Base-by-base conservation (phyloP, 371 early-diverging fungal genomes). In the Mortierella sp. region DNA sequence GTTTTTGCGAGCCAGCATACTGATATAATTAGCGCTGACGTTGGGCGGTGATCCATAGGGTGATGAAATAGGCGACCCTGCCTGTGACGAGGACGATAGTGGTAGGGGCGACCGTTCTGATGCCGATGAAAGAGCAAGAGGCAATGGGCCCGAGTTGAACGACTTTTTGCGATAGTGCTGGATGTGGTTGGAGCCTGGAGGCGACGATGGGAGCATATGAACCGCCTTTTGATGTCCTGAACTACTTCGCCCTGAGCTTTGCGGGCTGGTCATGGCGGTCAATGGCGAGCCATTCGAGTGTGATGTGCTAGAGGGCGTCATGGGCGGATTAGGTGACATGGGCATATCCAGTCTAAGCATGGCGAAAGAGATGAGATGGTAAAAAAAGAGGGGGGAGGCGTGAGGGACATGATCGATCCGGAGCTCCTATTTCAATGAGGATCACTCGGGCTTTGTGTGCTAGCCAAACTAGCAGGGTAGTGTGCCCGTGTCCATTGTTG, bases 41-140 rank as follows among this genome's bases (percentile, higher is more conserved):
- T 63, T 67, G 28, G 73, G 49, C 7, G 76, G 76, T 16, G 76
- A 74, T 44, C 64, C 68, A 50, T 66, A 67, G n/a, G 73, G 67
- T 5, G 76, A 60, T 0, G 62, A 22, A 27, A 61, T 44, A 10
- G 69, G 63, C 13, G 59, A 61, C 47, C 41, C 49, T 46, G 59
- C 54, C 31, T 61, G 54, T 4, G 63, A 49, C n/a, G n/a, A n/a
- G n/a, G n/a, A n/a, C n/a, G n/a, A n/a, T n/a, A n/a, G n/a, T n/a
- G 46, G 50, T 21, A 57, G 27, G 6, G 52, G 55, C 3, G 58
- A 58, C 10, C 19, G 63, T 17, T 73, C n/a, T n/a, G n/a, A n/a
- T n/a, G n/a, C 73, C 10, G 60, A 51, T n/a, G 68, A 54, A 19
- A 67, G 29, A 4, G 48, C 29, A 28, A 57, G 46, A 6, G 76